Evolutionary conservation across 129 eudicot species (phyloP), one percentile per base, ranked within the genome.

Genomic region (Saussurea involucrata): DNA sequence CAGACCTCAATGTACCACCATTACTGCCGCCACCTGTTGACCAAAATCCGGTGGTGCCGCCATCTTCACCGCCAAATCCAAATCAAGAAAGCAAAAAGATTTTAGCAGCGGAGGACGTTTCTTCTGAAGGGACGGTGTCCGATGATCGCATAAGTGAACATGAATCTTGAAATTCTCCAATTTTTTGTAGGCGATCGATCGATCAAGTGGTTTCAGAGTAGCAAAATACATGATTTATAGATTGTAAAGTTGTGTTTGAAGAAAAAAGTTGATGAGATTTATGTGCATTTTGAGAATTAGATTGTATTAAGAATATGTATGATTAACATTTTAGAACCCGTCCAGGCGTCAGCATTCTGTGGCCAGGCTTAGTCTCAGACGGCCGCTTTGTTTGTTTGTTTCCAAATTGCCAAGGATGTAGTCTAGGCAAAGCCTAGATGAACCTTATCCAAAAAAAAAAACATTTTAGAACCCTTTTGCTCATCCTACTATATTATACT

Each of bases 121-220:
- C 94, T 25, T 92, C 94, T 24, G 96, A 88, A 79, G 93, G 86
- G 71, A 88, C 86, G 12, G 70, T 80, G 12, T 85, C 90, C 0
- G 92, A 85, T 81, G 79, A 83, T 80, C 86, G 31, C 27, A 76
- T 10, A 18, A 78, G 76, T 72, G 86, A 71, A 21, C 63, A 58
- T 66, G 87, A 81, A 66, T n/a, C 69, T 46, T 86, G 75, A 80
- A 66, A 40, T 63, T 76, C 68, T 64, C 42, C 40, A 40, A 65
- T 73, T 79, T 79, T 80, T 80, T 73, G 83, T 72, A 72, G 83
- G 42, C 66, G 67, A 31, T 72, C 73, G 37, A 49, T 24, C 15
- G 22, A 79, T 49, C 21, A 4, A 72, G 40, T 27, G 68, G 34
- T 55, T 31, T 60, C 31, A 74, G 21, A 76, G 72, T 76, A 76